phyloP scores from a whole-genome alignment of 1,284 basidiomycete species.

The Ceratobasidium sp. region DNA sequence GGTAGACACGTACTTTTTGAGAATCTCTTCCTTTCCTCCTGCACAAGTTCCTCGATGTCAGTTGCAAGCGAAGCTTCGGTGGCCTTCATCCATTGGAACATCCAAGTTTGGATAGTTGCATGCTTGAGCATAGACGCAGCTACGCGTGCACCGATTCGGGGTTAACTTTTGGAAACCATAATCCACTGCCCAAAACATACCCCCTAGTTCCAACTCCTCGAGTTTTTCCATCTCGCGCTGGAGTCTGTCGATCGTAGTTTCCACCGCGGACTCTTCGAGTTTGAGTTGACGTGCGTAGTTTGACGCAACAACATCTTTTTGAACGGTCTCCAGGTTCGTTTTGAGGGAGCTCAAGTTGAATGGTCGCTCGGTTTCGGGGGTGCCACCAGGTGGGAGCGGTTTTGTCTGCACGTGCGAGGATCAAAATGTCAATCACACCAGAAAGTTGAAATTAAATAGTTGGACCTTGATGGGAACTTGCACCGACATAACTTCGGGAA shows the following conservation, averaged over 20 bases:
- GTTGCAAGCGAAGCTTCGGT: conserved; percentile 66
- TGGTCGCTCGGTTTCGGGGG: conserved; percentile 61
- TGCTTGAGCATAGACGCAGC: conserved; percentile 57
- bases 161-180: not conserved
- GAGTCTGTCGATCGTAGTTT: conserved; percentile 80
- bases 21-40: conserved; percentile 54
- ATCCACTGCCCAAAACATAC: conserved; percentile 3
- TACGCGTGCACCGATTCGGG: not conserved
- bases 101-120: conserved; percentile 76
- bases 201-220: conserved; percentile 55
- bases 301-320: conserved; percentile 72
- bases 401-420: not conserved
- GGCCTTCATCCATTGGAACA: conserved; percentile 87
- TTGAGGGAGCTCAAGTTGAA: conserved; percentile 79
- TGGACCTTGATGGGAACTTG: conserved; percentile 36
- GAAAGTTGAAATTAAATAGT: not conserved
- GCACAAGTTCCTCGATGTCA: conserved; percentile 66
- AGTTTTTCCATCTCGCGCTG: conserved; percentile 72
- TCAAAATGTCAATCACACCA: not conserved
- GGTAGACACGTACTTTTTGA: not conserved
- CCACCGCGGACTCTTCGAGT: conserved; percentile 86
- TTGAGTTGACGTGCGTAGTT: conserved; percentile 78
- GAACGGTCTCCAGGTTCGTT: conserved; percentile 70
- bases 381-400: not conserved
- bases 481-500: conserved; percentile 71